Evolutionary conservation across 805 yeast species (phyloP).

Genomic region (Priceomyces haplophilus): DNA sequence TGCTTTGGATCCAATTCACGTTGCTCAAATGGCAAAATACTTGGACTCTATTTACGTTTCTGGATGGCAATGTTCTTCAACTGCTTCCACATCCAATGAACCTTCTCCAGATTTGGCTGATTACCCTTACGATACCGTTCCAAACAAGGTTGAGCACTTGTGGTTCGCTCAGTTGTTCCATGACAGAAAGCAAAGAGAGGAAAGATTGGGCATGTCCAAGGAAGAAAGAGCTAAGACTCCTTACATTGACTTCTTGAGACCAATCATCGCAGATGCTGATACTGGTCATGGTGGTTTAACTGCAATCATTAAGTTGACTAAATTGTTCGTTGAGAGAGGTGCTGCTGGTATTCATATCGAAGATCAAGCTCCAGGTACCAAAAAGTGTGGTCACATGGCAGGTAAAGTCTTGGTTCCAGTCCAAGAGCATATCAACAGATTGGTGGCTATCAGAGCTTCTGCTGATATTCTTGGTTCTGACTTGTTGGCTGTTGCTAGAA

Average conservation of each 20-base stretch:
- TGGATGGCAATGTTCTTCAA: constrained; percentile 99
- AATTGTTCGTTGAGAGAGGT: constrained; percentile 94
- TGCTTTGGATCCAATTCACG: constrained; percentile 93
- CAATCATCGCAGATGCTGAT: constrained; percentile 96
- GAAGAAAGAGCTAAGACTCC: constrained; percentile 68
- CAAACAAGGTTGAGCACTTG: constrained; percentile 95
- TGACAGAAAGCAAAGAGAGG: constrained; percentile 93
- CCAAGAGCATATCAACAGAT: constrained; percentile 93
- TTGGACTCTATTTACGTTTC: constrained; percentile 90
- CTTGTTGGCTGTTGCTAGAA: constrained; percentile 85
- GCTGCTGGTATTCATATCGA: constrained; percentile 99
- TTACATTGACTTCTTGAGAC: constrained; percentile 84
- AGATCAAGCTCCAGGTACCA: constrained; percentile 98
- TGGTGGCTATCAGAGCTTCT: constrained; percentile 89
- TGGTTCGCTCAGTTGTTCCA: constrained; percentile 97
- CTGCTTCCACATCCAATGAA: constrained; percentile 95
- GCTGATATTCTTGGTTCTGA: constrained; percentile 92
- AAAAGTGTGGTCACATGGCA: constrained; percentile 99
- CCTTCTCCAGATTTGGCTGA: constrained; percentile 99
- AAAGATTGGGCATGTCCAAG: constrained; percentile 58
- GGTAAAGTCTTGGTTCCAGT: constrained; percentile 97
- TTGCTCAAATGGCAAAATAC: constrained; percentile 94
- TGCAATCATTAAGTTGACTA: constrained; percentile 91
- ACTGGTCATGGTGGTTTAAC: constrained; percentile 99
- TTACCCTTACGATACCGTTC: constrained; percentile 98